Percentiles rank a stretch among this genome's conserved stretches.
These are phyloP conservation scores for Phialocephala sp. DNA, from an alignment of 2,329 filamentous ascomycete species.

Conservation along the genomic window DNA sequence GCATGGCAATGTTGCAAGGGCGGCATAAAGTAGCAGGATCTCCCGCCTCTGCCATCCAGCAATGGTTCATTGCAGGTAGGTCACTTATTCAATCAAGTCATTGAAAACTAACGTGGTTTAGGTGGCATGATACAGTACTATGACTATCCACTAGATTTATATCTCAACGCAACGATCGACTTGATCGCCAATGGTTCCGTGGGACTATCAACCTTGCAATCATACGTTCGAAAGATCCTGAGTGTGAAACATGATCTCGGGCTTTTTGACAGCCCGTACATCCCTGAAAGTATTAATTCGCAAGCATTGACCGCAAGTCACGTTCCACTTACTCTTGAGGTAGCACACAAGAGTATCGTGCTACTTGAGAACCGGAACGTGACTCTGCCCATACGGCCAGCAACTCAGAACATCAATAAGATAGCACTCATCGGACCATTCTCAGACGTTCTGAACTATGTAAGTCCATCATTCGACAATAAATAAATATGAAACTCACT, in stretches of 20 bases:
- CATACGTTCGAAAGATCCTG: conserved; percentile 47
- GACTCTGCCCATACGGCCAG: conserved; percentile 46
- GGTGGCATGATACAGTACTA: conserved; percentile 51
- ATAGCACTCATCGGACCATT: conserved; percentile 51
- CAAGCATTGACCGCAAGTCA: conserved; percentile 45
- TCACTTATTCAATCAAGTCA: neutral
- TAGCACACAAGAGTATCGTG: conserved; percentile 50
- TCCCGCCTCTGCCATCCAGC: conserved; percentile 47
- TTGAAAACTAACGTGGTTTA: conserved; percentile 10
- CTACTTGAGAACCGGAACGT: conserved; percentile 50
- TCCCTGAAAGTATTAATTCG: conserved; percentile 45
- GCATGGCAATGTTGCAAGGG: conserved; percentile 41
- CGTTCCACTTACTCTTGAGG: conserved; percentile 47
- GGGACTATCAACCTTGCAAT: conserved; percentile 44
- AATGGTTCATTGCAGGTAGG: conserved; percentile 52
- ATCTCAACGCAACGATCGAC: conserved; percentile 46
- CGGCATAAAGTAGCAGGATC: conserved; percentile 47
- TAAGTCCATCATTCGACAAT: neutral
- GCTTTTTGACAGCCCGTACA: conserved; percentile 48
- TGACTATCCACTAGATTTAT: conserved; percentile 49
- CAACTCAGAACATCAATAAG: conserved; percentile 41
- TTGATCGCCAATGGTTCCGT: conserved; percentile 47
- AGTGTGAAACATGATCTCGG: conserved; percentile 52
- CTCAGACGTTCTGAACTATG: conserved; percentile 49
- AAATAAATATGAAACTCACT: neutral